phyloP scores from a whole-genome alignment of 1,284 basidiomycete species.

The Fistulina hepatica region DNA sequence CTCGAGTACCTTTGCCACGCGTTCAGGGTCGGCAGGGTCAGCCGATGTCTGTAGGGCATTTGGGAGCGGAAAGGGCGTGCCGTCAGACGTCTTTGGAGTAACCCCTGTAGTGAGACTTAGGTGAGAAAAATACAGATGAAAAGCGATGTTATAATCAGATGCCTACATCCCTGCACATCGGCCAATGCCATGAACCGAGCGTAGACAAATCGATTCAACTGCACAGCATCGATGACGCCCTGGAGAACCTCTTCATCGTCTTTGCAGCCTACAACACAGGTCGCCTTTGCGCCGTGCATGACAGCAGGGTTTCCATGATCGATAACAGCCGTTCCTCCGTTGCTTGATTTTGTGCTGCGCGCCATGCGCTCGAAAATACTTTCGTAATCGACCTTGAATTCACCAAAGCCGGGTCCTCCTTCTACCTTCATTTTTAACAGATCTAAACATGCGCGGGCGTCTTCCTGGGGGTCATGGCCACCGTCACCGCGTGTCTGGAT shows the following conservation, averaged over 20 bases:
- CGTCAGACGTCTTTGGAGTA: conserved; percentile 37
- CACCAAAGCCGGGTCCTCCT: conserved; percentile 74
- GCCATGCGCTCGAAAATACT: conserved; percentile 77
- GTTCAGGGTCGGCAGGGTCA: conserved; percentile 27
- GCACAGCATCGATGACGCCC: conserved; percentile 48
- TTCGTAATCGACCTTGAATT: conserved; percentile 76
- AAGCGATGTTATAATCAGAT: too few species aligned
- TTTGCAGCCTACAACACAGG: conserved; percentile 59
- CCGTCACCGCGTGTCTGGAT: conserved; percentile 72
- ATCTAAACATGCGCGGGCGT: conserved; percentile 79
- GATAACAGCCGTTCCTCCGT: conserved; percentile 51
- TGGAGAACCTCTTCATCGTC: conserved; percentile 68
- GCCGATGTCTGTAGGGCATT: conserved; percentile 27
- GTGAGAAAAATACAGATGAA: conserved; percentile 3
- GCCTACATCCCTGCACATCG: conserved; percentile 69
- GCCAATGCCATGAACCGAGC: conserved; percentile 73
- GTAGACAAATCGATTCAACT: conserved; percentile 69
- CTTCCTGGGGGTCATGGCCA: conserved; percentile 88
- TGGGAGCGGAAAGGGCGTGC: too few species aligned
- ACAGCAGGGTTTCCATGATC: conserved; percentile 75
- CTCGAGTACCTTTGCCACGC: conserved; percentile 30
- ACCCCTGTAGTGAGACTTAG: conserved; percentile 36
- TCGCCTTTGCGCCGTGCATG: conserved; percentile 78
- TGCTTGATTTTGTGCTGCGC: conserved; percentile 33
- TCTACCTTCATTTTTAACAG: conserved; percentile 72